A percentile compares a stretch with the other conserved stretches of the same genome.
Evolutionary conservation across 441 rosid species (phyloP).

Genomic region (Eruca vesicaria): DNA sequence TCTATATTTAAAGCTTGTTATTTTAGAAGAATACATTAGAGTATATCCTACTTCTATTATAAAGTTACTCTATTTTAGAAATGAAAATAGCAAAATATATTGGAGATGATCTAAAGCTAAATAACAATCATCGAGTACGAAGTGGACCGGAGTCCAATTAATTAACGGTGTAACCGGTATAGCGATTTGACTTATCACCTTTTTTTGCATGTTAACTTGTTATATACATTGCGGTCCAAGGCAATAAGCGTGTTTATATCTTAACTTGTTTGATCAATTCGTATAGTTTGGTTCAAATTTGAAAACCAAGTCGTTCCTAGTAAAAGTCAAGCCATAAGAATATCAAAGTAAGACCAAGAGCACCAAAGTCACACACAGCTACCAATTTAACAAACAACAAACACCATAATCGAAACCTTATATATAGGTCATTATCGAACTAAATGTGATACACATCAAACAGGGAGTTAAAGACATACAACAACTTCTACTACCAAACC

Average conservation of each 20-base stretch:
- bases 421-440: constrained; percentile 23
- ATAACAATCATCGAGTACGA: not conserved
- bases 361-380: constrained; percentile 16
- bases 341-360: constrained; percentile 21
- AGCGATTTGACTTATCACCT: not conserved
- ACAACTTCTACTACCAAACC: constrained; percentile 8
- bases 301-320: constrained; percentile 27
- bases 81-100: too few species aligned
- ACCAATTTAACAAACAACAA: constrained; percentile 15
- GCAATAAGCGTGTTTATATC: constrained; percentile 26
- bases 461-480: constrained; percentile 20
- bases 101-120: not conserved
- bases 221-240: constrained; percentile 19
- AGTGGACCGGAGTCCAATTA: not conserved
- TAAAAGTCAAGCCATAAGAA: constrained; percentile 34
- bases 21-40: too few species aligned
- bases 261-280: constrained; percentile 40
- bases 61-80: too few species aligned
- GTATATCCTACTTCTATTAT: too few species aligned
- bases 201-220: constrained; percentile 1
- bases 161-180: not conserved
- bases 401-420: constrained; percentile 3
- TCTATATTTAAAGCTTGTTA: too few species aligned
- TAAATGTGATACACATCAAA: constrained; percentile 12
- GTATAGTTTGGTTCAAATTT: constrained; percentile 17